phyloP scores from a whole-genome alignment of 768 basidiomycete genomes.

The Auriscalpium microsporum region DNA sequence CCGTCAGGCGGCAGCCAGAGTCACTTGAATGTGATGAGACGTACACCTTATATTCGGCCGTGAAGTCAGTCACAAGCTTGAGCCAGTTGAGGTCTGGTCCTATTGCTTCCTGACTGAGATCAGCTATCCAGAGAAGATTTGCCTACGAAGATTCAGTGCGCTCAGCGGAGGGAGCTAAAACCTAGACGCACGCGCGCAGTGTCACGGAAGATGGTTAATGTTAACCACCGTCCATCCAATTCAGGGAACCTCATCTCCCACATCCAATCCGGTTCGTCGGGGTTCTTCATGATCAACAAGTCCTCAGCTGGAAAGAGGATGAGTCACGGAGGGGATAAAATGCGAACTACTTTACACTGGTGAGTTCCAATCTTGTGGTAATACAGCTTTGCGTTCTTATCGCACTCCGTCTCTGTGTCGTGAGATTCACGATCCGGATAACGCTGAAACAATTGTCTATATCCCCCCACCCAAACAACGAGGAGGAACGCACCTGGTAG shows the following conservation, averaged over 20 bases:
- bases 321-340: neutral
- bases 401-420: constrained; percentile 51
- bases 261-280: constrained; percentile 56
- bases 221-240: constrained; percentile 59
- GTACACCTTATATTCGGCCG: constrained; percentile 57
- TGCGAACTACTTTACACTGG: constrained; percentile 41
- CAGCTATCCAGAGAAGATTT: constrained; percentile 68
- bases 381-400: constrained; percentile 63
- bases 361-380: constrained; percentile 68
- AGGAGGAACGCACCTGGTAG: constrained; percentile 44
- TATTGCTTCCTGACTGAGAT: constrained; percentile 50
- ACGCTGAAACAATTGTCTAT: constrained; percentile 26
- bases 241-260: constrained; percentile 55
- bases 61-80: constrained; percentile 60
- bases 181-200: constrained; percentile 43
- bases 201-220: constrained; percentile 47
- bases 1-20: neutral
- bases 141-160: constrained; percentile 32
- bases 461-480: neutral
- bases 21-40: constrained; percentile 18
- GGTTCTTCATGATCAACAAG: constrained; percentile 55
- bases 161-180: neutral
- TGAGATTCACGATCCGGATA: constrained; percentile 46
- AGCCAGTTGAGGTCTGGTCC: constrained; percentile 62
- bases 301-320: constrained; percentile 46